phyloP scores from a whole-genome alignment of 2,329 filamentous ascomycete species.

The Aspergillus latus region DNA sequence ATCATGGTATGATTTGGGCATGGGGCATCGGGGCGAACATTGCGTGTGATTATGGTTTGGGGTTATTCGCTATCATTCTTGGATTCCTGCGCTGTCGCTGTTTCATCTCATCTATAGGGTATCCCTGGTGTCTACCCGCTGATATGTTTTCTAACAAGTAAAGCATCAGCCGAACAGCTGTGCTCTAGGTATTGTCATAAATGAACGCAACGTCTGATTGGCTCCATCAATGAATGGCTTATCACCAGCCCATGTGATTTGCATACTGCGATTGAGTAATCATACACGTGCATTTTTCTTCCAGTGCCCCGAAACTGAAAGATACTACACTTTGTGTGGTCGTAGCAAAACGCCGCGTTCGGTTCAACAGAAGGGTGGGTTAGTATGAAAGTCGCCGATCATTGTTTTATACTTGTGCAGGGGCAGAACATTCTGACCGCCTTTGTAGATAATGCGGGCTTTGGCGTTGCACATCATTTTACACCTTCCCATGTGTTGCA shows the following conservation, averaged over 20 bases:
- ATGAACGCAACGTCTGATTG: not conserved
- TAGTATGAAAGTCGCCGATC: not conserved
- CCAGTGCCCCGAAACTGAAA: no score
- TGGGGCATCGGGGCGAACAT: conserved; percentile 42
- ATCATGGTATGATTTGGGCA: conserved; percentile 42
- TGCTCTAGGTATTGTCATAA: not conserved
- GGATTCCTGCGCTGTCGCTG: conserved; percentile 17
- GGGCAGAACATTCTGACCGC: conserved; percentile 16
- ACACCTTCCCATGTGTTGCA: not conserved
- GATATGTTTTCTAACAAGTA: not conserved
- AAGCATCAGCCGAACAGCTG: not conserved
- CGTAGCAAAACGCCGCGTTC: no score
- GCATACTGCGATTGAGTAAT: not conserved
- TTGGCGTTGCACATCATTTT: conserved; percentile 1
- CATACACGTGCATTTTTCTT: no score
- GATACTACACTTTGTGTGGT: not conserved
- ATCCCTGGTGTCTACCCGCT: not conserved
- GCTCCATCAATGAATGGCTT: not conserved
- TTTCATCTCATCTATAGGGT: conserved; percentile 4
- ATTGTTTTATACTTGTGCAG: not conserved
- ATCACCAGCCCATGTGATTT: not conserved
- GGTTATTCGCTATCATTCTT: conserved; percentile 22
- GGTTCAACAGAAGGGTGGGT: no score
- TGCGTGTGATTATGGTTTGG: conserved; percentile 37
- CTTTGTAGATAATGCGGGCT: conserved; percentile 18